These are phyloP conservation scores for Klebsormidium nitens DNA, from an alignment of 139 green algal species.

Conservation along the genomic window DNA sequence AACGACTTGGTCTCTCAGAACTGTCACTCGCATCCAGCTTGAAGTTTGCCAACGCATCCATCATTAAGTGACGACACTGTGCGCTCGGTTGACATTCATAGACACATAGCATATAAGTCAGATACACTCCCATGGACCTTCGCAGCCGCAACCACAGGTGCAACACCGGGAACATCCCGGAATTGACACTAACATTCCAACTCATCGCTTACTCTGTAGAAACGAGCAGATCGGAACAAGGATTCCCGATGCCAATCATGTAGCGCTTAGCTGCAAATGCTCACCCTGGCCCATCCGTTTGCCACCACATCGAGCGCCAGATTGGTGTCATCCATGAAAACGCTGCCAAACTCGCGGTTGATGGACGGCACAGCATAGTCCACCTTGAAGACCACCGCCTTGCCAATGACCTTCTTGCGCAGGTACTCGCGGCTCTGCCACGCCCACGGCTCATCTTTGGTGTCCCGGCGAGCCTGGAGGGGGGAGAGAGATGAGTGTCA, in stretches of 20 bases:
- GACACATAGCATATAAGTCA: neutral
- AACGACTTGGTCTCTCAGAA: too few species aligned
- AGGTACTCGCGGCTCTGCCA: constrained; percentile 87
- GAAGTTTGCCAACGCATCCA: too few species aligned
- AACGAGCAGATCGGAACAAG: too few species aligned
- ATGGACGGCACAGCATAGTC: constrained; percentile 84
- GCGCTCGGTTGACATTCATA: neutral
- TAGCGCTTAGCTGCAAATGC: too few species aligned
- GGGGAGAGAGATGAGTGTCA: neutral
- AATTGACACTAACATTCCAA: too few species aligned
- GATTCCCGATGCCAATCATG: too few species aligned
- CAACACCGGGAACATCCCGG: too few species aligned
- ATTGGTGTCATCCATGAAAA: constrained; percentile 81
- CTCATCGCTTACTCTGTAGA: too few species aligned
- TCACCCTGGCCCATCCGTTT: constrained; percentile 76
- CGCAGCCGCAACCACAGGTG: too few species aligned
- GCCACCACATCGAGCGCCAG: constrained; percentile 61
- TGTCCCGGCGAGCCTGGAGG: constrained; percentile 81
- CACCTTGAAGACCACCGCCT: constrained; percentile 77
- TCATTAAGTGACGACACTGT: neutral
- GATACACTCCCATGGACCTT: too few species aligned
- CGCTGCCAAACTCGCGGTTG: constrained; percentile 79
- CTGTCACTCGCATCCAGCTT: too few species aligned
- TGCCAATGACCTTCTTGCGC: constrained; percentile 76
- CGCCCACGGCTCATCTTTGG: constrained; percentile 87